These are phyloP conservation scores for Nitzschia sp. DNA, from an alignment of 108 stramenopile genomes.

Conservation along the genomic window DNA sequence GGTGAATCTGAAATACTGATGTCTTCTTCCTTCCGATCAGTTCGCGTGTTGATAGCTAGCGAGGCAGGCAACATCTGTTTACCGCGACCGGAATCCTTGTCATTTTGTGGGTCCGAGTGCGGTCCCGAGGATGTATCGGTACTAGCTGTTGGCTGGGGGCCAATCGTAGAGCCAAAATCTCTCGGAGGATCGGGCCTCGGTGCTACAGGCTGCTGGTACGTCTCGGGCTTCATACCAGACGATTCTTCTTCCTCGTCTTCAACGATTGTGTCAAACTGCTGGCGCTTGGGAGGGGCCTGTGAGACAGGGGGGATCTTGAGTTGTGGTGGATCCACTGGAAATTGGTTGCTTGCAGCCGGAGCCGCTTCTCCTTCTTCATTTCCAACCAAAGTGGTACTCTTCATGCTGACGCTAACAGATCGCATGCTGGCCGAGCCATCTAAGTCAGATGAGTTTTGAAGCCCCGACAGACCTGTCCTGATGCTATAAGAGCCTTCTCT, in stretches of 20 bases:
- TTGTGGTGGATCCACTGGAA: not conserved
- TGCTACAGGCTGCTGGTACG: not conserved
- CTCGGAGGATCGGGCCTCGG: not conserved
- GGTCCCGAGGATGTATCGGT: conserved; percentile 4
- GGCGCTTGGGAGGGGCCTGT: not conserved
- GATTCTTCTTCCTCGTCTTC: conserved; percentile 29
- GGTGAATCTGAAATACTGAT: not conserved
- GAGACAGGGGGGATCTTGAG: not conserved
- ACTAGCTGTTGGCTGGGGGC: conserved; percentile 4
- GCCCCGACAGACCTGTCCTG: conserved; percentile 30
- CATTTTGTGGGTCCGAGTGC: not conserved
- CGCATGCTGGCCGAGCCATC: conserved; percentile 14
- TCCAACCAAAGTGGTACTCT: not conserved
- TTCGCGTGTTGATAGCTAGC: conserved; percentile 2
- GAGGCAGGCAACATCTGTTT: not conserved
- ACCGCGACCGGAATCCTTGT: not conserved
- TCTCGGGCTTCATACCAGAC: not conserved
- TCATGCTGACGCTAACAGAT: conserved; percentile 12
- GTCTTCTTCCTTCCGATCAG: not conserved
- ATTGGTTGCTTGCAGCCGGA: not conserved
- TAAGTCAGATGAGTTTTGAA: conserved; percentile 22
- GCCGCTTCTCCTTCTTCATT: not conserved
- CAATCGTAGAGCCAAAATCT: not conserved
- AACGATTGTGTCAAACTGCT: conserved; percentile 20
- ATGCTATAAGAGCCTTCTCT: conserved; percentile 31